These are phyloP conservation scores for Diaporthe sp. DNA, from an alignment of 2,329 filamentous ascomycete species.

Conservation along the genomic window DNA sequence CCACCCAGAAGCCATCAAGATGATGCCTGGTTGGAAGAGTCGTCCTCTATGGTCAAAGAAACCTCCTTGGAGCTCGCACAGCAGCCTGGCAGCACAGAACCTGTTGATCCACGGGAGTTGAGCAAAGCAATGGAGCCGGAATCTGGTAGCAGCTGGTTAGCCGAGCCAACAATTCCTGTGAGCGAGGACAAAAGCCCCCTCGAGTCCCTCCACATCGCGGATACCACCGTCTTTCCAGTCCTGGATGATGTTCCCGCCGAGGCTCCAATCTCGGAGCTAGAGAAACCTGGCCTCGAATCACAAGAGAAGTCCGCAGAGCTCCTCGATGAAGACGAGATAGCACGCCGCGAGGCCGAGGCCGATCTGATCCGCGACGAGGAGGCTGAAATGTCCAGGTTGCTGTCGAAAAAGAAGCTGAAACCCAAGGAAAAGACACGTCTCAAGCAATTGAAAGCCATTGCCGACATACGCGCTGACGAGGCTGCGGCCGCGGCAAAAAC, in stretches of 20 bases:
- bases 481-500: neutral
- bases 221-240: neutral
- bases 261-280: neutral
- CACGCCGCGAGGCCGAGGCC: conserved; percentile 23
- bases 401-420: conserved; percentile 25
- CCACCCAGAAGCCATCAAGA: neutral
- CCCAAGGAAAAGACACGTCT: conserved; percentile 32
- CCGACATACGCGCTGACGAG: conserved; percentile 25
- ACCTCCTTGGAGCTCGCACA: neutral
- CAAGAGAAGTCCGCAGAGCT: neutral
- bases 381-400: conserved; percentile 22
- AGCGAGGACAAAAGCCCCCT: neutral
- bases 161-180: neutral
- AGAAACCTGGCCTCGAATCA: neutral
- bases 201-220: neutral
- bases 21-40: neutral
- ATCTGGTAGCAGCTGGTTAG: neutral
- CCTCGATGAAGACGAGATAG: conserved; percentile 6
- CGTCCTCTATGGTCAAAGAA: neutral
- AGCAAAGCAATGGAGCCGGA: neutral
- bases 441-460: conserved; percentile 23
- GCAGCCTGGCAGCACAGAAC: neutral
- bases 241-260: neutral
- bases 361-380: conserved; percentile 24
- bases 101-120: neutral